These are phyloP conservation scores for Tetratostichococcus sp. DNA, from an alignment of 139 green algal genomes.

Conservation along the genomic window DNA sequence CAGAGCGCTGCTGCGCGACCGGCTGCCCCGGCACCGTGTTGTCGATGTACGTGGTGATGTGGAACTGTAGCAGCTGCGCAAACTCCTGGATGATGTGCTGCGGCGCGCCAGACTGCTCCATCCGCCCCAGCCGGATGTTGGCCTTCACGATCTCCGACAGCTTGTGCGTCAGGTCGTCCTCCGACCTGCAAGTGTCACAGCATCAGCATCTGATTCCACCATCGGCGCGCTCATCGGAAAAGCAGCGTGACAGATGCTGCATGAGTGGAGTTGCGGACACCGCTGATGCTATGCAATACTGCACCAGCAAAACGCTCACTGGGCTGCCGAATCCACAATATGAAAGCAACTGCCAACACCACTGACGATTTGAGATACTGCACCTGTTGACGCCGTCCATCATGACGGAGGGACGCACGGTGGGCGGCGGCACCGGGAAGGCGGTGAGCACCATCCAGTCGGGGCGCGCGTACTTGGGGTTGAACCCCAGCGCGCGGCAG, in stretches of 20 bases:
- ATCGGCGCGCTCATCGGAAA: background rate
- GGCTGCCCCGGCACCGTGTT: slow-evolving; percentile 88
- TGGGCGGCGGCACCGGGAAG: slow-evolving; percentile 90
- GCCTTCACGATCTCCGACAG: slow-evolving; percentile 93
- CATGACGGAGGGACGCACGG: slow-evolving; percentile 84
- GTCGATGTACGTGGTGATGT: slow-evolving; percentile 86
- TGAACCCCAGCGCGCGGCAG: slow-evolving; percentile 81
- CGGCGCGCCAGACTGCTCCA: slow-evolving; percentile 84
- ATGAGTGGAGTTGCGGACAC: too few relatives aligned
- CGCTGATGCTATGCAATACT: too few relatives aligned
- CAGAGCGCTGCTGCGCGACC: slow-evolving; percentile 56
- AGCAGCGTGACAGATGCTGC: too few relatives aligned
- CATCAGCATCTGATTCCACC: too few relatives aligned
- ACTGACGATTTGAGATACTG: too few relatives aligned
- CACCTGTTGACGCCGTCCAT: slow-evolving; percentile 80
- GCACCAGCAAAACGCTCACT: too few relatives aligned
- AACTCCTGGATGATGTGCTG: slow-evolving; percentile 87
- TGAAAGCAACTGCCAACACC: background rate
- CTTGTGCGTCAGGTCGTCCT: slow-evolving; percentile 99
- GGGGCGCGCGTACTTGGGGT: slow-evolving; percentile 73
- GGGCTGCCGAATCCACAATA: too few relatives aligned
- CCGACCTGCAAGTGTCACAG: slow-evolving; percentile 44
- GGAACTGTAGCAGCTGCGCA: slow-evolving; percentile 70
- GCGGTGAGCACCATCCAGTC: slow-evolving; percentile 95
- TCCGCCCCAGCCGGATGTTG: slow-evolving; percentile 80